Evolutionary conservation across 2,329 filamentous ascomycete species (phyloP).

Genomic region (Fusarium veterinarium): DNA sequence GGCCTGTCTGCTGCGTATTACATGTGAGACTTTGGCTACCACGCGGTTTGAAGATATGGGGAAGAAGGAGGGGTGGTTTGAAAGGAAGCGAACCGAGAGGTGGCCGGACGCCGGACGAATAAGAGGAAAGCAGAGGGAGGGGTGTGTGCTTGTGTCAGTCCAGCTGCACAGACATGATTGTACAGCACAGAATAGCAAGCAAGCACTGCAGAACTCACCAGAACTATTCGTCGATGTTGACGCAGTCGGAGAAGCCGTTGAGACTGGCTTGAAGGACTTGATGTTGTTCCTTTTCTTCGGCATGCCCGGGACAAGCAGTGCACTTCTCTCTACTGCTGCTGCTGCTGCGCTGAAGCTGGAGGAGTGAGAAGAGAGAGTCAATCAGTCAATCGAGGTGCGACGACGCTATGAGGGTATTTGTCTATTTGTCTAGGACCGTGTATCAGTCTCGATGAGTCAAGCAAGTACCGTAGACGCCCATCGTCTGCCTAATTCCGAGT

Average conservation of each 20-base stretch:
- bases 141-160: slow-evolving; percentile 29
- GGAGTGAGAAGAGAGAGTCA: slow-evolving; percentile 17
- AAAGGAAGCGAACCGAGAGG: slow-evolving; percentile 45
- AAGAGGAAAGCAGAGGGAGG: slow-evolving; percentile 14
- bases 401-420: slow-evolving; percentile 26
- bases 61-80: slow-evolving; percentile 22
- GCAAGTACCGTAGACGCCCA: slow-evolving; percentile 11
- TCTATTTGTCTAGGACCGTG: slow-evolving; percentile 32
- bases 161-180: neutral
- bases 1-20: slow-evolving; percentile 48
- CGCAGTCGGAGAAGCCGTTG: slow-evolving; percentile 60
- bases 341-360: slow-evolving; percentile 1
- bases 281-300: slow-evolving; percentile 71
- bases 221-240: slow-evolving; percentile 40
- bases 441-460: slow-evolving; percentile 39
- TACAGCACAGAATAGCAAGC: neutral
- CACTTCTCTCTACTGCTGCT: neutral
- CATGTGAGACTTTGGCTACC: slow-evolving; percentile 46
- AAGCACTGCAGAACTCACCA: slow-evolving; percentile 41
- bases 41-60: slow-evolving; percentile 42
- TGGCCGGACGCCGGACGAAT: slow-evolving; percentile 21
- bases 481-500: neutral
- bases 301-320: slow-evolving; percentile 57
- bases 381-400: slow-evolving; percentile 23
- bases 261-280: slow-evolving; percentile 69